Conservation (phyloP, 129 eudicot genomes). For the Apium graveolens region DNA sequence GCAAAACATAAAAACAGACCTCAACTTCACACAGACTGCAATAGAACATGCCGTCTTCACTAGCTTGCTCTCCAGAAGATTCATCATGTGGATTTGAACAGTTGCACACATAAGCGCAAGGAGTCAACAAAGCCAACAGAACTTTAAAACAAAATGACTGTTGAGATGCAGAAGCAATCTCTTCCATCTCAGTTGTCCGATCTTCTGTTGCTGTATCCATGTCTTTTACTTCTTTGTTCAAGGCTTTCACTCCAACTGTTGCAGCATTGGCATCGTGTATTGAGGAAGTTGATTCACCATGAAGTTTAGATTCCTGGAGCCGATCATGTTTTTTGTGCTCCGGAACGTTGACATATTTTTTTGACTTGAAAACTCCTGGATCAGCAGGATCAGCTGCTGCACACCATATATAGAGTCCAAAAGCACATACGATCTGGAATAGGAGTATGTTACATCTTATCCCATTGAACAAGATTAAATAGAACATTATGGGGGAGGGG, state of each 20-base stretch:
- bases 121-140: conserved; percentile 47
- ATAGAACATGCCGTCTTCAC: conserved; percentile 98
- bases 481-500: not conserved
- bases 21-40: conserved; percentile 99
- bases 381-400: conserved; percentile 99
- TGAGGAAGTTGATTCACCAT: conserved; percentile 63
- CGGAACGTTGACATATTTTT: conserved; percentile 57
- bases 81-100: conserved; percentile 50
- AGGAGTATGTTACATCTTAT: not conserved
- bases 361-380: conserved; percentile 91
- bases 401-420: conserved; percentile 93
- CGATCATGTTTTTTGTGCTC: conserved; percentile 31
- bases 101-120: conserved; percentile 58
- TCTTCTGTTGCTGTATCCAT: conserved; percentile 39
- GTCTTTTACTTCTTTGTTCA: conserved; percentile 28
- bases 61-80: conserved; percentile 56
- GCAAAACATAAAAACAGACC: conserved; percentile 32
- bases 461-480: not conserved
- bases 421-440: conserved; percentile 61
- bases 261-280: conserved; percentile 53
- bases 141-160: conserved; percentile 28
- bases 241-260: conserved; percentile 31
- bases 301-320: conserved; percentile 50
- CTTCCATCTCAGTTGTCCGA: conserved; percentile 32
- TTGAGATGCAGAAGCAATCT: conserved; percentile 15